A percentile compares a stretch with the other conserved stretches of the same genome.
phyloP scores from a whole-genome alignment of 2,329 filamentous ascomycete genomes.

The Delphinella strobiligena region DNA sequence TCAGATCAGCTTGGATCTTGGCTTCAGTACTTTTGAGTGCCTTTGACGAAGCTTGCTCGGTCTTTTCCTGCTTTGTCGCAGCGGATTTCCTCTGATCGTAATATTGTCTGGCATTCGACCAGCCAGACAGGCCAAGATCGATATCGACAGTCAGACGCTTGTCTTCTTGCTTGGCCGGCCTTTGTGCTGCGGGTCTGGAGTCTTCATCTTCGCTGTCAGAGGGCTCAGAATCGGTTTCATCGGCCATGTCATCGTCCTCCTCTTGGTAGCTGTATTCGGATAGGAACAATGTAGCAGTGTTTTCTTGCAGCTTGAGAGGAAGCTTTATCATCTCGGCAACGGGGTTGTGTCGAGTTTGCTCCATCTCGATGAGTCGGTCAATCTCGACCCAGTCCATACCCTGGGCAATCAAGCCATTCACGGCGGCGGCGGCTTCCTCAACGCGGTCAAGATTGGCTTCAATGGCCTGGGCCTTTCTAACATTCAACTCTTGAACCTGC shows the following conservation, averaged over 20 bases:
- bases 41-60: conserved; percentile 63
- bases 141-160: conserved; percentile 64
- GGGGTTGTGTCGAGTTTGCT: conserved; percentile 67
- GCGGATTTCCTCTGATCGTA: conserved; percentile 81
- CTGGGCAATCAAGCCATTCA: conserved; percentile 81
- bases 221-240: conserved; percentile 54
- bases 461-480: conserved; percentile 80
- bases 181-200: conserved; percentile 13
- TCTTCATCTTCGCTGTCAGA: conserved; percentile 48
- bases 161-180: conserved; percentile 17
- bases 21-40: conserved; percentile 83
- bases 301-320: conserved; percentile 82
- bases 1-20: conserved; percentile 76
- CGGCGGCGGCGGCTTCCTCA: conserved; percentile 81
- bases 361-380: conserved; percentile 73
- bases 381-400: conserved; percentile 98
- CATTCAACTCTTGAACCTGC: conserved; percentile 67
- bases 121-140: conserved; percentile 68
- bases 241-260: conserved; percentile 44
- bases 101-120: conserved; percentile 83
- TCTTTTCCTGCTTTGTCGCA: conserved; percentile 78
- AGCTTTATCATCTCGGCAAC: conserved; percentile 80
- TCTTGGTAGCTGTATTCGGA: conserved; percentile 56
- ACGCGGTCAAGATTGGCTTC: conserved; percentile 84
- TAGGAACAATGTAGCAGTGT: conserved; percentile 69